Evolutionary conservation across 148 eudicot genomes (phyloP).

Genomic region (Polygonum maritimum): DNA sequence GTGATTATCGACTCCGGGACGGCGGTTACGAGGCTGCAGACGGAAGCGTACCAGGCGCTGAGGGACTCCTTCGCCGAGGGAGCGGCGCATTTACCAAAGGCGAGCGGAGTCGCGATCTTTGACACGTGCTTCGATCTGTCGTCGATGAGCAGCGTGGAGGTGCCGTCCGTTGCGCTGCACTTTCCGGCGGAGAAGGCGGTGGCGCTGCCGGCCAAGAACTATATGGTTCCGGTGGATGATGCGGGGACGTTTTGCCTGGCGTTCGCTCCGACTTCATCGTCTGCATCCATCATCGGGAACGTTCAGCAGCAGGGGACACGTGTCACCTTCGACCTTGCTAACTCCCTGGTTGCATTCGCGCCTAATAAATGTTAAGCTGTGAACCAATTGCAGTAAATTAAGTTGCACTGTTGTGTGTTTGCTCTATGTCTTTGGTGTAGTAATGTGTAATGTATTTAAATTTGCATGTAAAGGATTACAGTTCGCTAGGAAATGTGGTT

Average conservation of each 20-base stretch:
- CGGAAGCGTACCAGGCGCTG: conserved; percentile 22
- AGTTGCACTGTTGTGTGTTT: neutral
- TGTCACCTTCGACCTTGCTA: neutral
- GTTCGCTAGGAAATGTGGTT: neutral
- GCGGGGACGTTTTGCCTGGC: conserved; percentile 40
- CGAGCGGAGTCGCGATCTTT: conserved; percentile 23
- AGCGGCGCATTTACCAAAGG: conserved; percentile 14
- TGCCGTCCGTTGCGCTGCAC: conserved; percentile 25
- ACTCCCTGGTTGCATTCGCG: neutral
- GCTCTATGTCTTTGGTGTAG: neutral
- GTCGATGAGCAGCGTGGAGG: conserved; percentile 15
- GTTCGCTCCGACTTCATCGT: conserved; percentile 30
- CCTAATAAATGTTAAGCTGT: neutral
- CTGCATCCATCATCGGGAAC: conserved; percentile 43
- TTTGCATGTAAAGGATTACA: neutral
- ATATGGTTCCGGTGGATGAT: conserved; percentile 39
- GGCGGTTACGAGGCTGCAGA: conserved; percentile 32
- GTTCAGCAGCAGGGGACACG: conserved; percentile 34
- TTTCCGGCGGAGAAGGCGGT: neutral
- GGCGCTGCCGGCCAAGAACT: conserved; percentile 1
- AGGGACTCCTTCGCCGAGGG: conserved; percentile 25
- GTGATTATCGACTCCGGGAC: conserved; percentile 43
- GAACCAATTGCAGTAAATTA: neutral
- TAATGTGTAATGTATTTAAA: too few relatives aligned
- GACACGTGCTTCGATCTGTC: conserved; percentile 42